phyloP scores from a whole-genome alignment of 1,139 yeast species.

The Hanseniaspora gamundiae region DNA sequence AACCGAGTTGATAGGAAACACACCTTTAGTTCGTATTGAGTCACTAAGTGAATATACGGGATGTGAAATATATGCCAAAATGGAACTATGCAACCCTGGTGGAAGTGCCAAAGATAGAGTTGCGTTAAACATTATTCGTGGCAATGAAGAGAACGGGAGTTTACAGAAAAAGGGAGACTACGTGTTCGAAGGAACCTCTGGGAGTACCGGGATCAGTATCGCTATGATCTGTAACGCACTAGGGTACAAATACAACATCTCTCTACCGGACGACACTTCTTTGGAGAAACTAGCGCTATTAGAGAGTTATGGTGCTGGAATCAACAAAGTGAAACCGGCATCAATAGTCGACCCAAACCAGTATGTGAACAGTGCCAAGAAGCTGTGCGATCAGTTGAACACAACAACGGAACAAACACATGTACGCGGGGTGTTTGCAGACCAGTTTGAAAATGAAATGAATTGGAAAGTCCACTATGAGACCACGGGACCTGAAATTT shows the following conservation, averaged over 20 bases:
- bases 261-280: slow-evolving; percentile 92
- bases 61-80: slow-evolving; percentile 73
- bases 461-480: slow-evolving; percentile 79
- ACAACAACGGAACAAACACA: slow-evolving; percentile 26
- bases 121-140: slow-evolving; percentile 61
- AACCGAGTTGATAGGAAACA: slow-evolving; percentile 70
- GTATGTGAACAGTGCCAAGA: slow-evolving; percentile 79
- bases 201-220: slow-evolving; percentile 89
- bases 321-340: slow-evolving; percentile 90
- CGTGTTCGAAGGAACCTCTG: slow-evolving; percentile 87
- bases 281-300: slow-evolving; percentile 65
- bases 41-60: slow-evolving; percentile 70
- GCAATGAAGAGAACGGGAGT: slow-evolving; percentile 42
- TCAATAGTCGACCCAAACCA: slow-evolving; percentile 89
- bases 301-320: slow-evolving; percentile 63
- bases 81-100: slow-evolving; percentile 81
- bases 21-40: slow-evolving; percentile 69
- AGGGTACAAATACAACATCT: slow-evolving; percentile 84
- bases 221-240: slow-evolving; percentile 79
- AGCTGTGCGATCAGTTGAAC: slow-evolving; percentile 46
- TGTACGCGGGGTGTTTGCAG: slow-evolving; percentile 68
- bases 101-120: slow-evolving; percentile 95
- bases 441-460: slow-evolving; percentile 86
- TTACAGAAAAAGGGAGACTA: slow-evolving; percentile 39
- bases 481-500: slow-evolving; percentile 88